A percentile compares a stretch with the other conserved stretches of the same genome.
These are phyloP conservation scores for Aureobasidium namibiae DNA, from an alignment of 2,329 filamentous ascomycete genomes.

Conservation along the genomic window DNA sequence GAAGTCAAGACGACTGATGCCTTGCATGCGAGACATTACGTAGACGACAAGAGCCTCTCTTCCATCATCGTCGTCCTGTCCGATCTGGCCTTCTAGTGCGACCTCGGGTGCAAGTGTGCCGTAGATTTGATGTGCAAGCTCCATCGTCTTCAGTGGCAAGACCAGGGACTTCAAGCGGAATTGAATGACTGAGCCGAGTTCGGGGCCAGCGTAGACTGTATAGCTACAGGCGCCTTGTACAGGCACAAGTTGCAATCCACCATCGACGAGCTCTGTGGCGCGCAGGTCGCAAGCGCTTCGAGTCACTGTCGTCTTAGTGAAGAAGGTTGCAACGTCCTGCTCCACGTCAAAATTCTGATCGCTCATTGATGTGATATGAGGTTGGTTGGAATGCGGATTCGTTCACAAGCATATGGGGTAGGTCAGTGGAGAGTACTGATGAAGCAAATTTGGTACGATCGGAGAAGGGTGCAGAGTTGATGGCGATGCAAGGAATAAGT, in stretches of 20 bases:
- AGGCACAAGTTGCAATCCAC: neutral
- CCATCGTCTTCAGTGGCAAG: neutral
- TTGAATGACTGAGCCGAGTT: neutral
- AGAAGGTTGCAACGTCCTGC: conserved; percentile 11
- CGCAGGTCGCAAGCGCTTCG: neutral
- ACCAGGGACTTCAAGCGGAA: neutral
- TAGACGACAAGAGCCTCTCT: neutral
- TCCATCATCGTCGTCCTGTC: neutral
- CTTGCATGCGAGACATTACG: neutral
- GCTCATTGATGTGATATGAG: neutral
- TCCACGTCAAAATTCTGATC: conserved; percentile 22
- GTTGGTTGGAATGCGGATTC: neutral
- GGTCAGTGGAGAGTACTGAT: neutral
- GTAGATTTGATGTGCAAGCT: neutral
- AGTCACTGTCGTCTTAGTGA: neutral
- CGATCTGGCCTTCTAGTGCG: neutral
- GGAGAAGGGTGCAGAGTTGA: no score
- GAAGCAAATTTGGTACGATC: neutral
- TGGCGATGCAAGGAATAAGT: no score
- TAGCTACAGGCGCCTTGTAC: conserved; percentile 6
- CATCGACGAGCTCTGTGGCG: neutral
- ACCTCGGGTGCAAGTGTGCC: neutral
- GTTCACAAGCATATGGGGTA: neutral
- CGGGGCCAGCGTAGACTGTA: neutral
- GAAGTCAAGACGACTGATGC: conserved; percentile 6